Percentiles rank a stretch among this genome's conserved stretches.
Evolutionary conservation across 2,329 filamentous ascomycete species (phyloP).

Genomic region (Fusarium chlamydosporum): DNA sequence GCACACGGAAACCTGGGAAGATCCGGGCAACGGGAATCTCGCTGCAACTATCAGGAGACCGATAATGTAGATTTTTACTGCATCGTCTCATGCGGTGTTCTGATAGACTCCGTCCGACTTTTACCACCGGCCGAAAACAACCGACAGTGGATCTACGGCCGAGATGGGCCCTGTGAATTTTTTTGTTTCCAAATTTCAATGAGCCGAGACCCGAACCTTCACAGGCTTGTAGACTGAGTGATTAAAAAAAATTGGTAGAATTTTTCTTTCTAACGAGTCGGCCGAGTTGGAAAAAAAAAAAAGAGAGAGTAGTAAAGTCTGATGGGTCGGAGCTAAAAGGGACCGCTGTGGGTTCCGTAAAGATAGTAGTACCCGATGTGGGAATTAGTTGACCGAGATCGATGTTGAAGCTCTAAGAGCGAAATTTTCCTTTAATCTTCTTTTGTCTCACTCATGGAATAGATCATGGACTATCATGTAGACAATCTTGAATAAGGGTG

Average conservation of each 20-base stretch:
- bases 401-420: slow-evolving; percentile 16
- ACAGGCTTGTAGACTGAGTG: slow-evolving; percentile 19
- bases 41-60: slow-evolving; percentile 36
- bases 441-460: slow-evolving; percentile 2
- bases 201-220: slow-evolving; percentile 8
- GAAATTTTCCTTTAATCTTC: slow-evolving; percentile 36
- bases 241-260: slow-evolving; percentile 13
- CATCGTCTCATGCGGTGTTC: slow-evolving; percentile 42
- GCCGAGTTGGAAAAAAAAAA: slow-evolving; percentile 25
- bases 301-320: slow-evolving; percentile 22
- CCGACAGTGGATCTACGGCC: slow-evolving; percentile 40
- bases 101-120: slow-evolving; percentile 25
- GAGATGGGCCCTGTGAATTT: slow-evolving; percentile 9
- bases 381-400: slow-evolving; percentile 30
- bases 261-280: background rate
- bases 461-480: background rate
- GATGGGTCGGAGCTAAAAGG: slow-evolving; percentile 30
- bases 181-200: slow-evolving; percentile 4
- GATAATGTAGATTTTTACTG: slow-evolving; percentile 24
- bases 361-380: slow-evolving; percentile 24
- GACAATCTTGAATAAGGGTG: background rate
- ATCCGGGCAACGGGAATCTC: slow-evolving; percentile 29
- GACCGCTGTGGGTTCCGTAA: slow-evolving; percentile 35
- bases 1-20: slow-evolving; percentile 25
- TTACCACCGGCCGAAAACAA: slow-evolving; percentile 47